Evolutionary conservation across 1,139 yeast species (phyloP).

Genomic region (Candida sojae): DNA sequence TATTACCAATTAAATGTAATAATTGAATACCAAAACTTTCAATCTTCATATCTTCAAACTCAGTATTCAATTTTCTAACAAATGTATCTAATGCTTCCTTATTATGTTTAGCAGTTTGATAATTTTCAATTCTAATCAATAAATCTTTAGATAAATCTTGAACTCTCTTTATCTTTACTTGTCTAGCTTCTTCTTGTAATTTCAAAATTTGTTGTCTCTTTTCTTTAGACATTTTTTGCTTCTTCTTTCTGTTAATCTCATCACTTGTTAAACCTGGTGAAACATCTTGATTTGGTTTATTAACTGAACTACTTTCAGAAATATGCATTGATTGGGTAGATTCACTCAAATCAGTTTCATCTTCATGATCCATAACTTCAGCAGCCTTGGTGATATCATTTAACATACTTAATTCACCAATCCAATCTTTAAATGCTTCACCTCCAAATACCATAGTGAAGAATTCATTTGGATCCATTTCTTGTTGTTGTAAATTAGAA

Average conservation of each 20-base stretch:
- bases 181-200: slow-evolving; percentile 56
- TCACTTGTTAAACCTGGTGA: slow-evolving; percentile 18
- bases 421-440: slow-evolving; percentile 59
- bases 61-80: slow-evolving; percentile 45
- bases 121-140: slow-evolving; percentile 44
- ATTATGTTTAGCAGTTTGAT: slow-evolving; percentile 27
- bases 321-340: slow-evolving; percentile 1
- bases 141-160: slow-evolving; percentile 52
- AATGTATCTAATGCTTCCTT: slow-evolving; percentile 39
- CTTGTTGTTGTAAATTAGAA: slow-evolving; percentile 24
- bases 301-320: slow-evolving; percentile 3
- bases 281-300: neutral
- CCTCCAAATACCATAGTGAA: slow-evolving; percentile 92
- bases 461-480: slow-evolving; percentile 46
- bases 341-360: slow-evolving; percentile 5
- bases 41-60: slow-evolving; percentile 58
- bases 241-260: slow-evolving; percentile 27
- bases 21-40: slow-evolving; percentile 52
- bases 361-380: slow-evolving; percentile 47
- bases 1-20: slow-evolving; percentile 59
- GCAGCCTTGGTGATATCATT: slow-evolving; percentile 77
- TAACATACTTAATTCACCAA: slow-evolving; percentile 87
- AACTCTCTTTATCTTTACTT: slow-evolving; percentile 55
- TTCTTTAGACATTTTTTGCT: slow-evolving; percentile 46
- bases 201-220: slow-evolving; percentile 57